phyloP scores from a whole-genome alignment of 352 stramenopile species.

The Globisporangium paddicum region DNA sequence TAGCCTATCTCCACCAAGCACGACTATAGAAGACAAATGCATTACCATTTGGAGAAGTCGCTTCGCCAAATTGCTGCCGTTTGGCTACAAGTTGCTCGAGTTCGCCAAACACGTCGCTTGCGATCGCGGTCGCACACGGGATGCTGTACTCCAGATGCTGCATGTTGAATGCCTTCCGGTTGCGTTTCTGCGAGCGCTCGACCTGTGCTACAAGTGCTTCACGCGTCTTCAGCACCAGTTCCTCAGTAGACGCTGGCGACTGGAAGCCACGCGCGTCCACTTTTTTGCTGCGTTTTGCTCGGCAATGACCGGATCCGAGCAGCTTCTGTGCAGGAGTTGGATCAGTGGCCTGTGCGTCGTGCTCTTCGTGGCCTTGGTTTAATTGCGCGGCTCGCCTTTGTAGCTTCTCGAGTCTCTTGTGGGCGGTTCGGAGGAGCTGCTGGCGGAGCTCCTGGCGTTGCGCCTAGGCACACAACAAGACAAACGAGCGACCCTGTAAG shows the following conservation, averaged over 20 bases:
- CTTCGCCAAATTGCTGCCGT: constrained; percentile 7
- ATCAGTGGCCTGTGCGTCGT: neutral
- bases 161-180: constrained; percentile 48
- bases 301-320: neutral
- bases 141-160: constrained; percentile 42
- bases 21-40: neutral
- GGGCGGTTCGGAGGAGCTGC: constrained; percentile 18
- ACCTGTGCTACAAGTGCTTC: constrained; percentile 27
- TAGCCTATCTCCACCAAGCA: neutral
- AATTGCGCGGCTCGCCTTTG: constrained; percentile 11
- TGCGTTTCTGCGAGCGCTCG: constrained; percentile 14
- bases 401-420: constrained; percentile 18
- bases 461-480: constrained; percentile 7
- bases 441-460: constrained; percentile 22
- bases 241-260: neutral
- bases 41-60: neutral
- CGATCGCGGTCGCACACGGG: constrained; percentile 31
- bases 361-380: neutral
- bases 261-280: neutral
- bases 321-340: neutral
- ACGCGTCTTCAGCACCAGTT: neutral
- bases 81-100: constrained; percentile 12
- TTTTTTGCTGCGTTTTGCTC: neutral
- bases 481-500: neutral
- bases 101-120: constrained; percentile 28